A percentile compares a stretch with the other conserved stretches of the same genome.
These are phyloP conservation scores for Chaetothyriales sp. DNA, from an alignment of 2,329 filamentous ascomycete species.

Conservation along the genomic window DNA sequence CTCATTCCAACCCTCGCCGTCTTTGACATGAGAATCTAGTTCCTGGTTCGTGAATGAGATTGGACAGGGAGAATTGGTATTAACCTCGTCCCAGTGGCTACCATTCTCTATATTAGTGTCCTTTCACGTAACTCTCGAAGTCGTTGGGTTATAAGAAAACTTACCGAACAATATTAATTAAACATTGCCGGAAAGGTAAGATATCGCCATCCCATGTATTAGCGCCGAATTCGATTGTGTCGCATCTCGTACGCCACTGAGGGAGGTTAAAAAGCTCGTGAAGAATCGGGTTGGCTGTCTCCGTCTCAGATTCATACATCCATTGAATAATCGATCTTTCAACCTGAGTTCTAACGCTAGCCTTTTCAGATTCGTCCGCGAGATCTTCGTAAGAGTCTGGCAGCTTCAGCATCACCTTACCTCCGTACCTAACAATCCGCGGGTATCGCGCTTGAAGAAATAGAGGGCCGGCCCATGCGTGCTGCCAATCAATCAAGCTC, in stretches of 20 bases:
- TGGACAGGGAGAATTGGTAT: background rate
- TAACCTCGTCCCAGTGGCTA: background rate
- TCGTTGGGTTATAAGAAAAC: background rate
- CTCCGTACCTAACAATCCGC: background rate
- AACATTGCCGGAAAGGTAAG: background rate
- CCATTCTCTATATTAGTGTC: background rate
- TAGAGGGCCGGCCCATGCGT: conserved; percentile 19
- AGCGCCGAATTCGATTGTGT: background rate
- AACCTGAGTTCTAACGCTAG: background rate
- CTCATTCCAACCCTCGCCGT: background rate
- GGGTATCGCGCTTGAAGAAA: conserved; percentile 1
- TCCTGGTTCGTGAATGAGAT: background rate
- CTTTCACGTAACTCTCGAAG: background rate
- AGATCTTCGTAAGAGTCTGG: background rate
- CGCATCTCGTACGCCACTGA: background rate
- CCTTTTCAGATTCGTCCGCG: background rate
- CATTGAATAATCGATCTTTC: background rate
- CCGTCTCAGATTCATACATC: background rate
- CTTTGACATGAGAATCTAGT: background rate
- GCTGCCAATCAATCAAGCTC: conserved; percentile 33
- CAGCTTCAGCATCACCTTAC: background rate
- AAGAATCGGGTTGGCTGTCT: background rate
- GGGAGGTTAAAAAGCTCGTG: background rate
- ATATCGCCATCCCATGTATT: background rate
- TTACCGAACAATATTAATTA: background rate